Evolutionary conservation across 306 rosid genomes (phyloP), one percentile per base, ranked within the genome.

Genomic region (Benincasa hispida): DNA sequence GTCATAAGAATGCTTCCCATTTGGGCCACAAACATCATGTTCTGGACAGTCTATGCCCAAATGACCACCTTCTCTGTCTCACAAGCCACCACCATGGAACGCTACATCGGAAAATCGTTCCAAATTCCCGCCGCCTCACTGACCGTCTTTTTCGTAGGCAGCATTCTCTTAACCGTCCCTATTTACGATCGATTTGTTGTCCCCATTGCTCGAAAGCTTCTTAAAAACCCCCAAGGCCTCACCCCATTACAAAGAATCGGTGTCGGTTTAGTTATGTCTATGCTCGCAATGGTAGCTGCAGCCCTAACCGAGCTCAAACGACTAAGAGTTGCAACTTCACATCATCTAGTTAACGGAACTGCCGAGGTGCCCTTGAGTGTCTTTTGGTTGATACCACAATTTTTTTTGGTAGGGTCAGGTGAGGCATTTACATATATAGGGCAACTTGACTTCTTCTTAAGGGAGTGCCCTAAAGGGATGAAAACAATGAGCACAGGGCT

Each of bases 391-490:
- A 59, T 90, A 25, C 97, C 98, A 12, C 98, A 94, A 62, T 88
- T 88, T 67, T 83, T 91, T 86, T 22, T 94, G 2, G 97, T 94
- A 39, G 98, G 98, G 21, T 63, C 86, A 0, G 98, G 98, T 0
- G 97, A 94, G 82, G 98, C 98, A 17, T 91, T 91, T 66, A 94
- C 83, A 30, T 94, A 94, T 18, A 88, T 87, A 66, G 98, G 98
- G 1, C 97, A 94, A 55, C 84, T 94, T 4, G 93, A 90, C 30
- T 94, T 94, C 78, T 91, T 94, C 76, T 86, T 94, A 0, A 83
- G 96, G 72, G 98, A 94, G 79, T 94, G 98, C 41, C 98, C 98
- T 0, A 91, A 91, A 72, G 98, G 98, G 67, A 94, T 94, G 98
- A 94, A 94, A 78, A 94, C 98, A 0, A 89, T 90, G 93, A 94